Conservation (phyloP, 495 filamentous ascomycete genomes). For the Pyronema domesticum region DNA sequence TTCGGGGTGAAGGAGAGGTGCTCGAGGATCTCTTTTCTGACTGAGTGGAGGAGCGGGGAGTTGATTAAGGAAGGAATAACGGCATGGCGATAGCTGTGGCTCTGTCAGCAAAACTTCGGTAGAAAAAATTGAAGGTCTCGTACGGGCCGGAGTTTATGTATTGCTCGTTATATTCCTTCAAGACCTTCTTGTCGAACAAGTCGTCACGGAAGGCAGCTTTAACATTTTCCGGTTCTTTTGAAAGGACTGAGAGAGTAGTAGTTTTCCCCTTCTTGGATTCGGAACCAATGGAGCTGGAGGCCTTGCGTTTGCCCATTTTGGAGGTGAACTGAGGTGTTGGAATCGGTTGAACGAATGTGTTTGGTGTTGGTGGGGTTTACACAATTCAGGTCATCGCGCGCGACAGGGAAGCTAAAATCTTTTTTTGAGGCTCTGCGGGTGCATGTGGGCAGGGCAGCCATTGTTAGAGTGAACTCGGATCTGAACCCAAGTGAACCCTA, state of each 20-base stretch:
- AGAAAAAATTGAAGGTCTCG: not conserved
- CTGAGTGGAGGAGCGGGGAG: conserved; percentile 59
- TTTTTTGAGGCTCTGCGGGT: conserved; percentile 1
- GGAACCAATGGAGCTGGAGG: conserved; percentile 1
- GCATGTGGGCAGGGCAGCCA: not conserved
- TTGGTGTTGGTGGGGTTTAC: not conserved
- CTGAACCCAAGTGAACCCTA: not conserved
- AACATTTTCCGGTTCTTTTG: conserved; percentile 13
- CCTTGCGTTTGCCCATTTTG: conserved; percentile 21
- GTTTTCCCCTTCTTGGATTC: conserved; percentile 20
- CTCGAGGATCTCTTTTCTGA: conserved; percentile 72
- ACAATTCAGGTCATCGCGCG: not conserved
- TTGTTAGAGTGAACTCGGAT: no score
- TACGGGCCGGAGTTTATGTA: conserved; percentile 60
- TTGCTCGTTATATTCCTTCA: conserved; percentile 46
- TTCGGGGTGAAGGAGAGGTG: conserved; percentile 93
- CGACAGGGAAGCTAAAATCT: not conserved
- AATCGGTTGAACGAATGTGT: not conserved
- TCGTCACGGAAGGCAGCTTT: conserved; percentile 47
- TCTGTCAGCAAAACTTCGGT: not conserved
- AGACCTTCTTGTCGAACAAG: conserved; percentile 50
- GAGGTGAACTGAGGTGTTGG: conserved; percentile 3
- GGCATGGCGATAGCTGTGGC: conserved; percentile 61
- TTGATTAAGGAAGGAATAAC: conserved; percentile 70
- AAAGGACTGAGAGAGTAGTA: conserved; percentile 7